These are phyloP conservation scores for Rubus parviflorus DNA, from an alignment of 306 rosid genomes.

Conservation along the genomic window DNA sequence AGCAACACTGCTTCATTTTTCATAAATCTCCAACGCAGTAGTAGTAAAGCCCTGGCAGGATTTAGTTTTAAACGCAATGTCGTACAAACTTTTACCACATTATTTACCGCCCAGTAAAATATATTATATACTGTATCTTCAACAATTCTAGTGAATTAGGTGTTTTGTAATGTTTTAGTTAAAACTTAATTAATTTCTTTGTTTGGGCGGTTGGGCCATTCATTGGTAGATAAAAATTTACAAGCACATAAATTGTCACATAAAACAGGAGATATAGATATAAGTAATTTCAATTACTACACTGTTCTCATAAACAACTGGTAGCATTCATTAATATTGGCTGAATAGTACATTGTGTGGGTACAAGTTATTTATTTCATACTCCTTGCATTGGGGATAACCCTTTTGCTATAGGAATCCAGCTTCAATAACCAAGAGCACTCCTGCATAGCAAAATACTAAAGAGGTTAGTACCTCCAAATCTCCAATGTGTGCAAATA, in stretches of 20 bases:
- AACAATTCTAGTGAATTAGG: not conserved
- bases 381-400: not conserved
- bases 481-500: not conserved
- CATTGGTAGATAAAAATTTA: not conserved
- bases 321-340: too few relatives aligned
- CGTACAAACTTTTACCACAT: not conserved
- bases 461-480: not conserved
- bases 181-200: too few relatives aligned
- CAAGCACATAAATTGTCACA: not conserved
- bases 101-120: not conserved
- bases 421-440: not conserved
- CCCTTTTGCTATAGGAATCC: not conserved
- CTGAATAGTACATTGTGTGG: not conserved
- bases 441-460: constrained; percentile 7
- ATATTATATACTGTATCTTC: too few relatives aligned
- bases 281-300: not conserved
- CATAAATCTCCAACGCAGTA: not conserved
- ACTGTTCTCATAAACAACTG: not conserved
- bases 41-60: not conserved
- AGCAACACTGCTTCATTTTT: constrained; percentile 1
- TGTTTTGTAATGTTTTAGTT: too few relatives aligned
- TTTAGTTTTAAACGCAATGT: not conserved
- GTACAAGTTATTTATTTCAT: not conserved
- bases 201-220: not conserved
- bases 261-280: not conserved